Conservation (phyloP, 225 moss, liverwort and hornwort species). For the Rhytidiadelphus loreus region DNA sequence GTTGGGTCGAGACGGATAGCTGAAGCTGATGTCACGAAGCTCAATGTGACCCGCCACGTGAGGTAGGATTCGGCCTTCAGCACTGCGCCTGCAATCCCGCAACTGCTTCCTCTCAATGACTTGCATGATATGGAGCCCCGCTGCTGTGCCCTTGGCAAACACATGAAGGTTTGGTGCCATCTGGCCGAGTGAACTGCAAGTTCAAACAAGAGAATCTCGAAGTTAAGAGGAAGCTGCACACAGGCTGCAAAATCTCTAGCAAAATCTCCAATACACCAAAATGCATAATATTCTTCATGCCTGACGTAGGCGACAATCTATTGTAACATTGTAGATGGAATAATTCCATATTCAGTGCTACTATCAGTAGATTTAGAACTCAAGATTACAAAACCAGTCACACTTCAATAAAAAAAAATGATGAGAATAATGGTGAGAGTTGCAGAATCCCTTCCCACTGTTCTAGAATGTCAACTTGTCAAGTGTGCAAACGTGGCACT, state of each 20-base stretch:
- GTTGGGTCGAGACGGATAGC: conserved; percentile 86
- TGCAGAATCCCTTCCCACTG: neutral
- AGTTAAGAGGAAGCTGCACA: neutral
- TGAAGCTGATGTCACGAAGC: conserved; percentile 65
- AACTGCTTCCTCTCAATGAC: conserved; percentile 68
- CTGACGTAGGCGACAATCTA: neutral
- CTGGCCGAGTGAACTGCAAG: conserved; percentile 69
- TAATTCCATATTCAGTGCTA: neutral
- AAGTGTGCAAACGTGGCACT: neutral
- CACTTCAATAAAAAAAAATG: neutral
- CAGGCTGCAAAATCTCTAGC: neutral
- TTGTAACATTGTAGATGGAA: neutral
- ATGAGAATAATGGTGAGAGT: neutral
- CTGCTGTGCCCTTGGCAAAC: conserved; percentile 83
- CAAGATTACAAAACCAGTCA: neutral
- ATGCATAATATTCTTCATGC: neutral
- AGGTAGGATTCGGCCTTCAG: conserved; percentile 47
- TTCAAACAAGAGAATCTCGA: neutral
- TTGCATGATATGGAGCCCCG: conserved; percentile 66
- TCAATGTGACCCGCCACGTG: conserved; percentile 69
- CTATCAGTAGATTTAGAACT: neutral
- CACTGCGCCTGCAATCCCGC: conserved; percentile 36
- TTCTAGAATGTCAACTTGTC: neutral
- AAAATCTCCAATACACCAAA: neutral
- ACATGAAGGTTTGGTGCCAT: conserved; percentile 72